Conservation (phyloP, 2,329 filamentous ascomycete species). For the Leptographium radiaticola region DNA sequence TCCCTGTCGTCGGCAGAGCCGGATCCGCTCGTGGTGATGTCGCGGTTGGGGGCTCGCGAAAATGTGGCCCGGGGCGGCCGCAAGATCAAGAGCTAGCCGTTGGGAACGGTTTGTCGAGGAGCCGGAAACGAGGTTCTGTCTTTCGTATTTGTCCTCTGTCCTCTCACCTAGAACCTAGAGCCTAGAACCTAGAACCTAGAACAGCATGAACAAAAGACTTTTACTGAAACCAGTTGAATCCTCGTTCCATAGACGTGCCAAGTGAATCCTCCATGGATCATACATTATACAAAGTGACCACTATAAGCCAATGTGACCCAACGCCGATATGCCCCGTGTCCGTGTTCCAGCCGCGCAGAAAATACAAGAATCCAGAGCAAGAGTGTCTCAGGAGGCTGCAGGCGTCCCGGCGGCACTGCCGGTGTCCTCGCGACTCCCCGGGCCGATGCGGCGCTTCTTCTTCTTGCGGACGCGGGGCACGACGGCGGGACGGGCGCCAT, state of each 20-base stretch:
- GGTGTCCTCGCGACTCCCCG: slow-evolving; percentile 38
- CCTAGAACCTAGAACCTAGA: slow-evolving; percentile 4
- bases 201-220: neutral
- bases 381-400: neutral
- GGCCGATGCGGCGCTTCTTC: slow-evolving; percentile 47
- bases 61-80: slow-evolving; percentile 26
- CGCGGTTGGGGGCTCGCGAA: slow-evolving; percentile 38
- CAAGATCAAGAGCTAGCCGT: slow-evolving; percentile 33
- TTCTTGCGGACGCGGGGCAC: slow-evolving; percentile 61
- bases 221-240: neutral
- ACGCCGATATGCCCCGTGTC: too few species aligned
- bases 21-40: slow-evolving; percentile 76
- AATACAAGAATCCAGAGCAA: too few species aligned
- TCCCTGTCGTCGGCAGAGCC: slow-evolving; percentile 74
- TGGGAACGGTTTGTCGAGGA: too few species aligned
- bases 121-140: too few species aligned
- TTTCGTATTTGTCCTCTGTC: too few species aligned
- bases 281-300: too few species aligned
- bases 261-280: too few species aligned
- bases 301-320: too few species aligned
- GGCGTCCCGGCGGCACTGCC: slow-evolving; percentile 49
- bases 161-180: too few species aligned
- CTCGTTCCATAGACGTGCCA: too few species aligned
- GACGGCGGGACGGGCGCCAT: slow-evolving; percentile 66
- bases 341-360: too few species aligned